phyloP scores from a whole-genome alignment of 2,329 filamentous ascomycete genomes.

The Claviceps sorghi region DNA sequence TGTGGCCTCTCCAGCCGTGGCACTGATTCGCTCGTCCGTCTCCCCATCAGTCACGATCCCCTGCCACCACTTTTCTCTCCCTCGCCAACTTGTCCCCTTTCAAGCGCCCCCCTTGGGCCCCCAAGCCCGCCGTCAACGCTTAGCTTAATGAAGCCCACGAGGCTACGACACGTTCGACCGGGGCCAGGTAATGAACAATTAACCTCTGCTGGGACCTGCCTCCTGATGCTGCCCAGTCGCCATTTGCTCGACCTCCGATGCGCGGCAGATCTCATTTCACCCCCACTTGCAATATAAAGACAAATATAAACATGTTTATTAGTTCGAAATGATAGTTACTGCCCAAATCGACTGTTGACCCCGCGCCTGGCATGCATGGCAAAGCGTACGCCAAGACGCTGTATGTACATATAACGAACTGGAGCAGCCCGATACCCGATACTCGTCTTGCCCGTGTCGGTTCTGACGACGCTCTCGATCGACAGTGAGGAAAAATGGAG shows the following conservation, averaged over 20 bases:
- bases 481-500: no score
- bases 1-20: no score
- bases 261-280: not conserved
- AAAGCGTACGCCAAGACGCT: no score
- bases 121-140: not conserved
- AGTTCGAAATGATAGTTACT: not conserved
- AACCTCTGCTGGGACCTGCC: not conserved
- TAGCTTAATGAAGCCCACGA: not conserved
- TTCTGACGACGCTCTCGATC: not conserved
- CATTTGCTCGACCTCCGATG: not conserved
- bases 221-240: not conserved
- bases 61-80: not conserved
- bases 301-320: not conserved
- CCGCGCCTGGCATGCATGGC: not conserved
- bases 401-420: no score
- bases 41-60: not conserved
- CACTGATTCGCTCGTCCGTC: not conserved
- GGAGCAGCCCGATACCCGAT: not conserved
- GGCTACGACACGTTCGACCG: not conserved
- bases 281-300: not conserved
- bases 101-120: no score
- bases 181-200: not conserved
- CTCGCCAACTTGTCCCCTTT: not conserved
- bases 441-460: not conserved
- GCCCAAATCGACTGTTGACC: not conserved